Conservation (phyloP, 306 rosid species). For the Abrus pulchellus region DNA sequence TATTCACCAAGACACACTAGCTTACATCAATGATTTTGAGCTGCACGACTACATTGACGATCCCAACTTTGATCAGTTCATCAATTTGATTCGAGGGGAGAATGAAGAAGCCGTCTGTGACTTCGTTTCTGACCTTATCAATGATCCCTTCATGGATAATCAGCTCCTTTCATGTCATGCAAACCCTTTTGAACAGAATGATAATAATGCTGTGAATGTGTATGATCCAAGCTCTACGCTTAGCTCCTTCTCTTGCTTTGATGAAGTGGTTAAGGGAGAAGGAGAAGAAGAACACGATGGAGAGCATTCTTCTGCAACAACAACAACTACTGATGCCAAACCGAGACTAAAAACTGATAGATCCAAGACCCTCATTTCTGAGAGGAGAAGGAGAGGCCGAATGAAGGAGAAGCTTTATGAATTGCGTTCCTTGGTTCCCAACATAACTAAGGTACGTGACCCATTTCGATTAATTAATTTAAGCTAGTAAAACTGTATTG, state of each 20-base stretch:
- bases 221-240: constrained; percentile 59
- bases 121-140: constrained; percentile 62
- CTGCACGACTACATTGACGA: constrained; percentile 66
- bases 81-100: constrained; percentile 78
- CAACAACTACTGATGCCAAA: constrained; percentile 25
- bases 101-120: constrained; percentile 48
- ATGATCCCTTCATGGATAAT: constrained; percentile 57
- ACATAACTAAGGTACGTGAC: constrained; percentile 76
- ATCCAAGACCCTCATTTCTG: constrained; percentile 81
- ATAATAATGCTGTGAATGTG: constrained; percentile 36
- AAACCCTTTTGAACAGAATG: constrained; percentile 41
- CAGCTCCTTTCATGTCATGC: constrained; percentile 43
- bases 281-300: constrained; percentile 54
- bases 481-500: constrained; percentile 1
- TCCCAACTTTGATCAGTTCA: constrained; percentile 71
- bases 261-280: constrained; percentile 46
- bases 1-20: constrained; percentile 43
- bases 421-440: constrained; percentile 88
- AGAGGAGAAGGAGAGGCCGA: constrained; percentile 77
- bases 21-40: constrained; percentile 60
- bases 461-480: not conserved
- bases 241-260: constrained; percentile 60
- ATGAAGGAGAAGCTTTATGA: constrained; percentile 96
- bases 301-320: constrained; percentile 60
- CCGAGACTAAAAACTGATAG: constrained; percentile 67